These are phyloP conservation scores for Ophiosphaerella korrae DNA, from an alignment of 2,329 filamentous ascomycete genomes.

Conservation along the genomic window DNA sequence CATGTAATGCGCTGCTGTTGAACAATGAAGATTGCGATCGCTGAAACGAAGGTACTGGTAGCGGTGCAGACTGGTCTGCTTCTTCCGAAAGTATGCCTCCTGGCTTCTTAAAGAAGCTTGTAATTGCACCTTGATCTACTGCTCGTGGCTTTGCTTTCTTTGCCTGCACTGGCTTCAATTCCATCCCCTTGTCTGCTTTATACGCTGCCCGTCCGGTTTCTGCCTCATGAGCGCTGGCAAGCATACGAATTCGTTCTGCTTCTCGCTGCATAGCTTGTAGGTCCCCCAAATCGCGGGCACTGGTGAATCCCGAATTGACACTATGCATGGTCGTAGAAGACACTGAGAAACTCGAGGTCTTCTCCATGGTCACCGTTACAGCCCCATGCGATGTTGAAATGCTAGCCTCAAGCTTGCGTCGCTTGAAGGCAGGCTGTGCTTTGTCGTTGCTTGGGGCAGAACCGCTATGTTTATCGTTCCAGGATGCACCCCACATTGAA, in stretches of 20 bases:
- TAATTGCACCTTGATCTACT: conserved; percentile 58
- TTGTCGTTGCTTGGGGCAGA: conserved; percentile 7
- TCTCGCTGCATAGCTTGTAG: conserved; percentile 48
- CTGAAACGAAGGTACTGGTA: conserved; percentile 13
- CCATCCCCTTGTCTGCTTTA: conserved; percentile 36
- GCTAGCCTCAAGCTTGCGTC: conserved; percentile 30
- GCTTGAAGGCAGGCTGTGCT: conserved; percentile 24
- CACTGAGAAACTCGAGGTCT: conserved; percentile 32
- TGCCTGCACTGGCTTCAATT: conserved; percentile 16
- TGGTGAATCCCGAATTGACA: conserved; percentile 43
- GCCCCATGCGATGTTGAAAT: conserved; percentile 10
- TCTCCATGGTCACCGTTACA: conserved; percentile 39
- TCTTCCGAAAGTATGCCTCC: conserved; percentile 18
- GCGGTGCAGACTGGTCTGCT: conserved; percentile 7
- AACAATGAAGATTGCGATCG: conserved; percentile 28
- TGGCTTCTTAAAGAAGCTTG: conserved; percentile 56
- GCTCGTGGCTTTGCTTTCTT: conserved; percentile 44
- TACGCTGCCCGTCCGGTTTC: conserved; percentile 21
- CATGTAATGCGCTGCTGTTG: conserved; percentile 27
- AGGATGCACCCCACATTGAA: conserved; percentile 21
- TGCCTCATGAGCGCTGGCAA: conserved; percentile 28
- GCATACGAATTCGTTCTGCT: conserved; percentile 34
- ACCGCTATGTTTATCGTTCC: conserved; percentile 11
- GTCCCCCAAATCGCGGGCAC: conserved; percentile 39
- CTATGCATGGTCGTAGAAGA: conserved; percentile 27